Evolutionary conservation across 331 rosid species (phyloP).

Genomic region (Dryas integrifolia): DNA sequence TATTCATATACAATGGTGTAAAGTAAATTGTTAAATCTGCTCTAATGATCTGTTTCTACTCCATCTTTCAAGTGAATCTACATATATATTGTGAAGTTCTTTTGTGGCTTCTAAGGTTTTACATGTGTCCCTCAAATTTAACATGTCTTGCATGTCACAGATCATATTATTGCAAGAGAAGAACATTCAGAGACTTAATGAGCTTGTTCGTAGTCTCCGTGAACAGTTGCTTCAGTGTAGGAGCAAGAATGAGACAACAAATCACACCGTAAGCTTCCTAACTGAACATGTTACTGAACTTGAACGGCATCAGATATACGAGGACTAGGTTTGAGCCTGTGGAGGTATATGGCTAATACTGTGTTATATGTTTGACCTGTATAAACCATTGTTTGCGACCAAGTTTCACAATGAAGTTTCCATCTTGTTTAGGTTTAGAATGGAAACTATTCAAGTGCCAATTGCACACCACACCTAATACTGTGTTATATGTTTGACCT

Average conservation of each 20-base stretch:
- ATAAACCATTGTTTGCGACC: background rate
- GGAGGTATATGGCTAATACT: background rate
- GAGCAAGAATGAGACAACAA: constrained; percentile 42
- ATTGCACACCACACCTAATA: background rate
- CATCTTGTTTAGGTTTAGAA: background rate
- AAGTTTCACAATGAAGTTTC: background rate
- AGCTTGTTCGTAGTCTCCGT: constrained; percentile 65
- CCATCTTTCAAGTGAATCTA: background rate
- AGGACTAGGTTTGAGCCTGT: constrained; percentile 42
- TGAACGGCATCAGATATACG: constrained; percentile 53
- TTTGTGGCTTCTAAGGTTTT: background rate
- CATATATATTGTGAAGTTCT: background rate
- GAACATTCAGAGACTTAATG: constrained; percentile 65
- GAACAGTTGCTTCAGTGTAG: constrained; percentile 62
- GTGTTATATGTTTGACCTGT: constrained; percentile 13
- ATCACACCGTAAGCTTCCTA: constrained; percentile 40
- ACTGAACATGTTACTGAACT: constrained; percentile 50
- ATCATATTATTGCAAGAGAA: constrained; percentile 76
- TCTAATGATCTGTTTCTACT: background rate
- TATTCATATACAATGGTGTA: background rate
- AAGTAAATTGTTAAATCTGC: background rate
- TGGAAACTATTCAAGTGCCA: background rate
- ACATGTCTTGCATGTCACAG: constrained; percentile 35
- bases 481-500: constrained; percentile 12
- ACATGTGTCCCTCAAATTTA: background rate